Evolutionary conservation across 202 grass and related monocot genomes (phyloP).

Genomic region (Zoysia matrella): DNA sequence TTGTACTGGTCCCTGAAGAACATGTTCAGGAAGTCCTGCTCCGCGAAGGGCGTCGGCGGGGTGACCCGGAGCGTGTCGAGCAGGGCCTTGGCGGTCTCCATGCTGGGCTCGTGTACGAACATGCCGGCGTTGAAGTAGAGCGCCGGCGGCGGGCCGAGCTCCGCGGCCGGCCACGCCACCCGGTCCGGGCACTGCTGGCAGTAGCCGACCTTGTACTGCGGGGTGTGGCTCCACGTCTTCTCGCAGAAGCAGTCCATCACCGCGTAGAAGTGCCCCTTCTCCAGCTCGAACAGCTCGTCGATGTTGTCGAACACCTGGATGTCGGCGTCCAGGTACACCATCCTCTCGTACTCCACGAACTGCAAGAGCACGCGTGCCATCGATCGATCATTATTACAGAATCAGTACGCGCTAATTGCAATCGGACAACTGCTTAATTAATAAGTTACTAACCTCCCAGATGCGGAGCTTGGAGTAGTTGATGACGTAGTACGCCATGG

Average conservation of each 20-base stretch:
- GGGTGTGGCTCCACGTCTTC: conserved; percentile 79
- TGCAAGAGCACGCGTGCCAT: background rate
- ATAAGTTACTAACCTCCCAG: conserved; percentile 63
- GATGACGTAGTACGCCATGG: conserved; percentile 95
- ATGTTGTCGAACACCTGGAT: conserved; percentile 93
- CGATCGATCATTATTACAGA: too few species aligned
- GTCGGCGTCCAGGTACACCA: conserved; percentile 92
- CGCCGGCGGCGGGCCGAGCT: conserved; percentile 56
- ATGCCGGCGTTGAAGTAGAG: conserved; percentile 94
- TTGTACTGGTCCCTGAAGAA: conserved; percentile 66
- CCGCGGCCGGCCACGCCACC: conserved; percentile 40
- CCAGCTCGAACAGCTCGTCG: conserved; percentile 83
- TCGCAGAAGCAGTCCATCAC: conserved; percentile 92
- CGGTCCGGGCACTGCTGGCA: conserved; percentile 74
- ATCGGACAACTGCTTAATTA: too few species aligned
- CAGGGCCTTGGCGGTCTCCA: conserved; percentile 49
- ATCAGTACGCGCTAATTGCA: too few species aligned
- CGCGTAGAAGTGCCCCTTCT: conserved; percentile 67
- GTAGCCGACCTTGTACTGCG: conserved; percentile 81
- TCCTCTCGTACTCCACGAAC: conserved; percentile 91
- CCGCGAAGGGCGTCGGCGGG: conserved; percentile 5
- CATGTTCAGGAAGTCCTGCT: conserved; percentile 47
- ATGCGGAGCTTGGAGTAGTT: conserved; percentile 39
- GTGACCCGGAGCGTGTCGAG: conserved; percentile 49
- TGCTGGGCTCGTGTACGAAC: conserved; percentile 73